Percentiles rank a stretch among this genome's conserved stretches.
phyloP scores from a whole-genome alignment of 116 monocot genomes.

The Zostera marina region DNA sequence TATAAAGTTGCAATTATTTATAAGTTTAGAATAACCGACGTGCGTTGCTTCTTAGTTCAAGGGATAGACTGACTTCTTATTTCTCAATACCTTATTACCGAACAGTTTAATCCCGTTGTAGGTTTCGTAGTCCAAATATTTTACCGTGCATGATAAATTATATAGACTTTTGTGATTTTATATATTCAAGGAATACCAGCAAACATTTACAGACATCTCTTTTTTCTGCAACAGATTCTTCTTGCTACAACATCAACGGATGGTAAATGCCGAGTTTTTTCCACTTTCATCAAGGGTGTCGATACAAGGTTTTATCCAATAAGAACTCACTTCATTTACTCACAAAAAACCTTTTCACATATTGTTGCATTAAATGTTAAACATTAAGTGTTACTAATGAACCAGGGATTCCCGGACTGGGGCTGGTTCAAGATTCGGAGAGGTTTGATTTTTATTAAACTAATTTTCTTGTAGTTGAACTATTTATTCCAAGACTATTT shows the following conservation, averaged over 20 bases:
- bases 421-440: slow-evolving; percentile 90
- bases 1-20: too few species aligned
- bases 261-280: slow-evolving; percentile 97
- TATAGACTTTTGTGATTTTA: not conserved
- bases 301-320: slow-evolving; percentile 51
- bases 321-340: too few species aligned
- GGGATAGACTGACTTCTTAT: not conserved
- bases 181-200: not conserved
- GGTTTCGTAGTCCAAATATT: not conserved
- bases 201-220: not conserved
- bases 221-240: slow-evolving; percentile 49
- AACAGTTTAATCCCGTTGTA: not conserved
- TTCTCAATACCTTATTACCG: not conserved
- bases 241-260: slow-evolving; percentile 98
- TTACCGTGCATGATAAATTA: not conserved
- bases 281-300: slow-evolving; percentile 93
- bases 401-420: slow-evolving; percentile 46
- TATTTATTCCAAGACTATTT: not conserved
- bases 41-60: not conserved
- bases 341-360: too few species aligned
- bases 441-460: slow-evolving; percentile 30
- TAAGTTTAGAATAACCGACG: not conserved
- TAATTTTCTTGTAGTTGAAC: not conserved
- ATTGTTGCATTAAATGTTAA: not conserved
- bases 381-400: not conserved